phyloP scores from a whole-genome alignment of 345 rosid genomes.

The Salix dunnii region DNA sequence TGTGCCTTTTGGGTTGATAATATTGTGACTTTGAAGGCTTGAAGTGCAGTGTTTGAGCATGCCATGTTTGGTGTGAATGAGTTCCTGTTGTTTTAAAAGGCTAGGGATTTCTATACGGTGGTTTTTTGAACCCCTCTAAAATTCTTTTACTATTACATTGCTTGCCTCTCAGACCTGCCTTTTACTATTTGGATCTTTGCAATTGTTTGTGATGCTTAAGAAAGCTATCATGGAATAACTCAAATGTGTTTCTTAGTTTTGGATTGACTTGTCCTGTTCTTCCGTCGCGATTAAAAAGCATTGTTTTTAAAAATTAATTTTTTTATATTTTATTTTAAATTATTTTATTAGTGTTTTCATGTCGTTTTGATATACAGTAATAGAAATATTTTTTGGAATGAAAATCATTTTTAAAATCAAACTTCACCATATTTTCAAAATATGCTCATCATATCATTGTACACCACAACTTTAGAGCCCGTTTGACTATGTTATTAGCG shows the following conservation, averaged over 20 bases:
- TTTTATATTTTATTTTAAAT: too few species aligned
- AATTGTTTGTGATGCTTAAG: background rate
- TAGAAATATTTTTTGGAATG: too few species aligned
- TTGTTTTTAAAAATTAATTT: too few species aligned
- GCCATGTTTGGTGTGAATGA: too few species aligned
- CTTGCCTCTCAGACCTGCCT: background rate
- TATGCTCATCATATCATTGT: too few species aligned
- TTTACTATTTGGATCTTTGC: background rate
- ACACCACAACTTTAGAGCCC: too few species aligned
- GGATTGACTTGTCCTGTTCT: background rate
- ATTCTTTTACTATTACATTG: background rate
- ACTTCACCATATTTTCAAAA: too few species aligned
- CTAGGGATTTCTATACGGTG: background rate
- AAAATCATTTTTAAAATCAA: too few species aligned
- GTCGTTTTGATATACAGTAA: too few species aligned
- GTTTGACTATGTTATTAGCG: too few species aligned
- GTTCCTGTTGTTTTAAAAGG: background rate
- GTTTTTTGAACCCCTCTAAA: background rate
- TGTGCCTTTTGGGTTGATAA: background rate
- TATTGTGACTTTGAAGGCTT: background rate
- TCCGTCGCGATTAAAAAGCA: too few species aligned
- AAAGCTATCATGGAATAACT: background rate
- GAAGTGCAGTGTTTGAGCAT: background rate
- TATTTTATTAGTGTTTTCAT: too few species aligned
- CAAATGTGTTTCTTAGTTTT: background rate